phyloP scores from a whole-genome alignment of 257 asterid species.

The Paraleonurus japonicus region DNA sequence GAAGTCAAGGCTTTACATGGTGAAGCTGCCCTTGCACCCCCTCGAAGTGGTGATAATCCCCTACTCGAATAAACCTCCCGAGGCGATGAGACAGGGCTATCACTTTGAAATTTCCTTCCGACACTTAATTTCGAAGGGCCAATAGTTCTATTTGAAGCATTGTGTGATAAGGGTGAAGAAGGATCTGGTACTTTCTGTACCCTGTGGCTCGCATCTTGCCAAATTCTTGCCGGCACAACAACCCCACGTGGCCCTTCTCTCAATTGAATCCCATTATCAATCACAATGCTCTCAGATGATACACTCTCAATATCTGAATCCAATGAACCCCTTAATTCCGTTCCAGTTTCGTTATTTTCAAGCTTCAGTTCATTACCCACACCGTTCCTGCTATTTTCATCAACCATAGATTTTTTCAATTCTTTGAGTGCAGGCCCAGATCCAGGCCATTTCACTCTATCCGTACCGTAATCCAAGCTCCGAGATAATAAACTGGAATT shows the following conservation, averaged over 20 bases:
- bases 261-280: slow-evolving; percentile 35
- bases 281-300: slow-evolving; percentile 49
- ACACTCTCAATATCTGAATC: slow-evolving; percentile 67
- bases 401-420: slow-evolving; percentile 41
- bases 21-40: slow-evolving; percentile 60
- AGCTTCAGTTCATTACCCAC: slow-evolving; percentile 31
- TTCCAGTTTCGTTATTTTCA: slow-evolving; percentile 30
- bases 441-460: slow-evolving; percentile 43
- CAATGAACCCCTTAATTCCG: slow-evolving; percentile 33
- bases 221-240: slow-evolving; percentile 58
- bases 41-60: slow-evolving; percentile 77
- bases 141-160: slow-evolving; percentile 29
- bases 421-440: slow-evolving; percentile 40
- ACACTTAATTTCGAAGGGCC: slow-evolving; percentile 39
- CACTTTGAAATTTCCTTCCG: slow-evolving; percentile 43
- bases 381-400: slow-evolving; percentile 31
- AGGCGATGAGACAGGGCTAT: slow-evolving; percentile 51
- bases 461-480: slow-evolving; percentile 66
- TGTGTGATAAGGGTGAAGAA: slow-evolving; percentile 43
- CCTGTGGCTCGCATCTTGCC: slow-evolving; percentile 51
- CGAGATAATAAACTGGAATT: slow-evolving; percentile 51
- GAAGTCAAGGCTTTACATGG: slow-evolving; percentile 49
- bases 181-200: slow-evolving; percentile 41
- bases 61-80: slow-evolving; percentile 34
- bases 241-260: slow-evolving; percentile 50